phyloP scores from a whole-genome alignment of 148 eudicot species.

The Polygonum maritimum region DNA sequence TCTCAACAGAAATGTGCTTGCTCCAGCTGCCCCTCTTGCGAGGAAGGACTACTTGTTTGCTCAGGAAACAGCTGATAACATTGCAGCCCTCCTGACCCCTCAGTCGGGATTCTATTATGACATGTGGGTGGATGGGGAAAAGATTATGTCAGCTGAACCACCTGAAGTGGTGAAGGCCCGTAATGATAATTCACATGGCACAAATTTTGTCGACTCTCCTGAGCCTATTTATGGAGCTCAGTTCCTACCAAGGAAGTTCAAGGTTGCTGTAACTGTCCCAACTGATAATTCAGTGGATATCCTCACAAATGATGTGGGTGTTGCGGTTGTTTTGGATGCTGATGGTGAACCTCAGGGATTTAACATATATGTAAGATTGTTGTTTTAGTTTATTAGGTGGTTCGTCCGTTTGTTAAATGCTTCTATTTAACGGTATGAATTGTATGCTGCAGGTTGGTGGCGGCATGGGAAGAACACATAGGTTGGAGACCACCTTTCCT shows the following conservation, averaged over 20 bases:
- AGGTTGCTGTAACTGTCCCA: conserved; percentile 92
- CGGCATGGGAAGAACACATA: conserved; percentile 98
- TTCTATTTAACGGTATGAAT: conserved; percentile 1
- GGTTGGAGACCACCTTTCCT: conserved; percentile 77
- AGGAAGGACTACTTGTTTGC: conserved; percentile 86
- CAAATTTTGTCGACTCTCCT: conserved; percentile 85
- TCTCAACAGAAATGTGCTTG: conserved; percentile 90
- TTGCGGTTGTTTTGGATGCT: conserved; percentile 77
- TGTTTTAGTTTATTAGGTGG: background rate
- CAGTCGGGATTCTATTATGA: conserved; percentile 99
- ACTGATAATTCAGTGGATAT: conserved; percentile 87
- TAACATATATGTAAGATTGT: conserved; percentile 70
- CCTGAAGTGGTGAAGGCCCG: conserved; percentile 88
- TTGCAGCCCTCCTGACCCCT: conserved; percentile 86
- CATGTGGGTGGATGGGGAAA: conserved; percentile 99
- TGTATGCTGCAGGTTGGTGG: conserved; percentile 76
- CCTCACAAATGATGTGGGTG: conserved; percentile 88
- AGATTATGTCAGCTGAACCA: conserved; percentile 81
- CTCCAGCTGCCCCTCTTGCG: conserved; percentile 88
- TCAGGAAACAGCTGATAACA: conserved; percentile 86
- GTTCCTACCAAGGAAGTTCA: conserved; percentile 94
- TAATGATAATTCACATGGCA: conserved; percentile 91
- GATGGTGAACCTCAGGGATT: conserved; percentile 90
- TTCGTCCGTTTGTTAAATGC: background rate
- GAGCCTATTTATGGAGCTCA: conserved; percentile 99